These are phyloP conservation scores for Erysimum cheiranthoides DNA, from an alignment of 345 rosid species.

Conservation along the genomic window DNA sequence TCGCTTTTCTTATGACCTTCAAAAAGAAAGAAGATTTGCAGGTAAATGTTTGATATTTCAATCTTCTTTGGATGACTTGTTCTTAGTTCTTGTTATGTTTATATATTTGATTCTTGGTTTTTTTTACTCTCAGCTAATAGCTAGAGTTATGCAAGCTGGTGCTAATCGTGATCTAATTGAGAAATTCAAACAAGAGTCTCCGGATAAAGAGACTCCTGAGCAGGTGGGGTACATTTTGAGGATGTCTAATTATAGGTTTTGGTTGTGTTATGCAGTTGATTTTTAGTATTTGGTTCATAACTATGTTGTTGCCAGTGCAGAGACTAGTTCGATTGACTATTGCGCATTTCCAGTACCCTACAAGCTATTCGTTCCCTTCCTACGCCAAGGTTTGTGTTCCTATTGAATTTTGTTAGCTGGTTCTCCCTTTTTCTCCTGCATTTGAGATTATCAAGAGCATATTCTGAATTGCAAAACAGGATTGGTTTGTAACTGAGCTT, in stretches of 20 bases:
- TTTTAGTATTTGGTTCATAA: conserved; percentile 33
- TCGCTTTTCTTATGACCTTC: conserved; percentile 67
- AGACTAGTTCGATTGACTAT: conserved; percentile 75
- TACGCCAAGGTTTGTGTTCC: conserved; percentile 60
- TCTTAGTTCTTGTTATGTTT: conserved; percentile 9
- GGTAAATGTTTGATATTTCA: conserved; percentile 44
- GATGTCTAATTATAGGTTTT: not conserved
- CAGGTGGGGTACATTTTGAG: conserved; percentile 52
- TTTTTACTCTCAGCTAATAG: conserved; percentile 52
- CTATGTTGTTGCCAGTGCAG: conserved; percentile 66
- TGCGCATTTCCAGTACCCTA: conserved; percentile 56
- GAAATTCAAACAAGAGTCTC: conserved; percentile 49
- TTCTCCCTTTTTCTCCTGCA: not conserved
- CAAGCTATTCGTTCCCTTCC: conserved; percentile 65
- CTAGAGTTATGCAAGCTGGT: conserved; percentile 51
- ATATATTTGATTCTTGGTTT: not conserved
- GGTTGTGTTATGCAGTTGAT: not conserved
- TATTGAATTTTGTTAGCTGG: not conserved
- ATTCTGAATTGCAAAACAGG: conserved; percentile 49
- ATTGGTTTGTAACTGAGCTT: conserved; percentile 65
- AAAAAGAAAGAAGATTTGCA: conserved; percentile 52
- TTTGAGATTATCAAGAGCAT: not conserved
- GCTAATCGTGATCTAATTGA: conserved; percentile 52
- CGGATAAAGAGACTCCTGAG: conserved; percentile 58
- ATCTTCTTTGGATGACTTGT: not conserved